Conservation (phyloP, 495 filamentous ascomycete genomes). For the Bryoglossum gracile region DNA sequence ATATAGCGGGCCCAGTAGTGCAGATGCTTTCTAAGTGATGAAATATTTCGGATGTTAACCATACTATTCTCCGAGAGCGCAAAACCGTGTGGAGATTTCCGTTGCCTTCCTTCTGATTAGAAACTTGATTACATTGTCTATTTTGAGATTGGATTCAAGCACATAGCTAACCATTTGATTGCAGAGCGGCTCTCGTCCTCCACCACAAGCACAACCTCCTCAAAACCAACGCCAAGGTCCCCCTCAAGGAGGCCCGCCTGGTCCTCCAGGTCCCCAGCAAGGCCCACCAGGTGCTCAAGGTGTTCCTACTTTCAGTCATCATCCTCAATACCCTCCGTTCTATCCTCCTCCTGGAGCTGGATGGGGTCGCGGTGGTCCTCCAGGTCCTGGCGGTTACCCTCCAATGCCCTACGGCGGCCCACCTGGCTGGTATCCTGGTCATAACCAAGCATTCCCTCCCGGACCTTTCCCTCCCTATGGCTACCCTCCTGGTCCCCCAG, state of each 20-base stretch:
- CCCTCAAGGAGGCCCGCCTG: slow-evolving; percentile 34
- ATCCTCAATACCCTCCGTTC: slow-evolving; percentile 35
- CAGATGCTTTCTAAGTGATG: slow-evolving; percentile 52
- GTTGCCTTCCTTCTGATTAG: slow-evolving; percentile 99
- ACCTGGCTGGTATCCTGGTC: slow-evolving; percentile 72
- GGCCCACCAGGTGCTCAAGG: slow-evolving; percentile 41
- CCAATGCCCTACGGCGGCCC: slow-evolving; percentile 55
- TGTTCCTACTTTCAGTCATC: slow-evolving; percentile 49
- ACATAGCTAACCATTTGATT: slow-evolving; percentile 14
- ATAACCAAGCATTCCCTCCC: slow-evolving; percentile 69
- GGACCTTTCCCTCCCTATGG: slow-evolving; percentile 38
- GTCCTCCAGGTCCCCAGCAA: slow-evolving; percentile 32
- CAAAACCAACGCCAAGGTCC: slow-evolving; percentile 23
- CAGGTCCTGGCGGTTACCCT: slow-evolving; percentile 52
- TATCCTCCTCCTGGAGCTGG: slow-evolving; percentile 44
- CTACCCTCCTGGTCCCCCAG: slow-evolving; percentile 46
- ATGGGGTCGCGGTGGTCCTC: slow-evolving; percentile 55
- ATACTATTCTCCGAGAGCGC: slow-evolving; percentile 72
- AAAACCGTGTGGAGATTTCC: slow-evolving; percentile 95
- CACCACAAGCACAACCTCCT: slow-evolving; percentile 21
- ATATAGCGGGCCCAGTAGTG: not conserved
- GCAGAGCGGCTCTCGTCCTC: slow-evolving; percentile 33
- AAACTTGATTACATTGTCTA: slow-evolving; percentile 14
- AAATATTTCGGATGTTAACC: slow-evolving; percentile 82
- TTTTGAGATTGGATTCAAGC: not conserved